These are phyloP conservation scores for Backusella tuberculispora DNA, from an alignment of 192 early-diverging fungal species.

Conservation along the genomic window DNA sequence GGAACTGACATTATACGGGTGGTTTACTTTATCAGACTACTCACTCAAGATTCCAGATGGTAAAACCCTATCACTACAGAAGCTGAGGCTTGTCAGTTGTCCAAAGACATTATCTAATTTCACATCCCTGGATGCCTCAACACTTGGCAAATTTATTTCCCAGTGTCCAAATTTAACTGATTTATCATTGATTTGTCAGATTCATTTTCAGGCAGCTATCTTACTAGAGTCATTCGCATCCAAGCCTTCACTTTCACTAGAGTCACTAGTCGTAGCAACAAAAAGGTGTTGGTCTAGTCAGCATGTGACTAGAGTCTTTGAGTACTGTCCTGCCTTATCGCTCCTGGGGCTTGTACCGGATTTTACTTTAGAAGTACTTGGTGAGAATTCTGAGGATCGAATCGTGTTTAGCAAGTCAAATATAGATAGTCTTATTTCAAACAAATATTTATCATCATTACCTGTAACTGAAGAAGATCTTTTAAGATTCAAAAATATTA, in stretches of 20 bases:
- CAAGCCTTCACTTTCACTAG: background rate
- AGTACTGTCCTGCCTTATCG: background rate
- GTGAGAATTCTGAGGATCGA: background rate
- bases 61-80: background rate
- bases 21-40: background rate
- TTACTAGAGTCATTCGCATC: background rate
- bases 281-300: background rate
- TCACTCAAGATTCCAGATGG: background rate
- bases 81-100: background rate
- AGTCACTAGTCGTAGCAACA: background rate
- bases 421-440: background rate
- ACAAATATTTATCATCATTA: background rate
- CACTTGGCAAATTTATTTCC: background rate
- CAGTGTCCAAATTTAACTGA: slow-evolving; percentile 2
- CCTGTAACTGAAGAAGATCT: background rate
- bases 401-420: background rate
- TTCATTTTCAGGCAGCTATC: background rate
- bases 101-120: background rate
- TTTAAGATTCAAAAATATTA: slow-evolving; percentile 6
- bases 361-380: background rate
- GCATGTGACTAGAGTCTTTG: background rate
- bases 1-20: background rate
- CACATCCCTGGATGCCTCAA: background rate
- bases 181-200: background rate
- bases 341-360: slow-evolving; percentile 1